Evolutionary conservation across 768 basidiomycete species (phyloP).

Genomic region (Lactarius akahatsu): DNA sequence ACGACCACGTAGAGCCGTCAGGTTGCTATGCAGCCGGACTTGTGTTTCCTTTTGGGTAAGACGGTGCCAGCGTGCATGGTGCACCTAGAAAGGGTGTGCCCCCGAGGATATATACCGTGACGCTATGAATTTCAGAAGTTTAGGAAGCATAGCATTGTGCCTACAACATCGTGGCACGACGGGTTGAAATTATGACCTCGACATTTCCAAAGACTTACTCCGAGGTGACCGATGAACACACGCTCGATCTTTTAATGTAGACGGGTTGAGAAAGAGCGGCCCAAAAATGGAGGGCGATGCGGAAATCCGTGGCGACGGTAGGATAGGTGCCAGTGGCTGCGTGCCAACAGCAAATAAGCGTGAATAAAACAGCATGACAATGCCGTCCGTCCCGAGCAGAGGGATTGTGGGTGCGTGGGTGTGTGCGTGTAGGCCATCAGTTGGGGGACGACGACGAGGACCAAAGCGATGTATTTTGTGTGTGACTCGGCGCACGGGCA

Average conservation of each 20-base stretch:
- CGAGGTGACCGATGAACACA: slow-evolving; percentile 24
- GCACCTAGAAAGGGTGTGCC: slow-evolving; percentile 20
- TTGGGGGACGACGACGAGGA: slow-evolving; percentile 3
- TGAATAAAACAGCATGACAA: slow-evolving; percentile 16
- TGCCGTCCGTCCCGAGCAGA: slow-evolving; percentile 7
- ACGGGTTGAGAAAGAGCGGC: slow-evolving; percentile 28
- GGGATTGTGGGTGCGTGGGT: neutral
- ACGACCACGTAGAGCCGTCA: slow-evolving; percentile 28
- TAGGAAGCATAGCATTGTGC: slow-evolving; percentile 23
- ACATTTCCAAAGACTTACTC: slow-evolving; percentile 25
- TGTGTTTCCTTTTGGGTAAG: slow-evolving; percentile 26
- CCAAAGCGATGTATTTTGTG: slow-evolving; percentile 16
- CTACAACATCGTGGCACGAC: slow-evolving; percentile 24
- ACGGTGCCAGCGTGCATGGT: slow-evolving; percentile 26
- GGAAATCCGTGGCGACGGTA: slow-evolving; percentile 15
- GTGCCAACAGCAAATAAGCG: slow-evolving; percentile 20
- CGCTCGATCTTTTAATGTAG: slow-evolving; percentile 26
- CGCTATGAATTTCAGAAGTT: slow-evolving; percentile 25
- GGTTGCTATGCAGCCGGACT: slow-evolving; percentile 23
- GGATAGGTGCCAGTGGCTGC: neutral
- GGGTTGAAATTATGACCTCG: slow-evolving; percentile 16
- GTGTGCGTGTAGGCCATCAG: slow-evolving; percentile 2
- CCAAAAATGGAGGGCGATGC: slow-evolving; percentile 19
- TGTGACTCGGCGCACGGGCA: neutral
- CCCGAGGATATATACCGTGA: slow-evolving; percentile 24